Base-by-base conservation (phyloP, 495 filamentous ascomycete species). In the Copromyces sp. region DNA sequence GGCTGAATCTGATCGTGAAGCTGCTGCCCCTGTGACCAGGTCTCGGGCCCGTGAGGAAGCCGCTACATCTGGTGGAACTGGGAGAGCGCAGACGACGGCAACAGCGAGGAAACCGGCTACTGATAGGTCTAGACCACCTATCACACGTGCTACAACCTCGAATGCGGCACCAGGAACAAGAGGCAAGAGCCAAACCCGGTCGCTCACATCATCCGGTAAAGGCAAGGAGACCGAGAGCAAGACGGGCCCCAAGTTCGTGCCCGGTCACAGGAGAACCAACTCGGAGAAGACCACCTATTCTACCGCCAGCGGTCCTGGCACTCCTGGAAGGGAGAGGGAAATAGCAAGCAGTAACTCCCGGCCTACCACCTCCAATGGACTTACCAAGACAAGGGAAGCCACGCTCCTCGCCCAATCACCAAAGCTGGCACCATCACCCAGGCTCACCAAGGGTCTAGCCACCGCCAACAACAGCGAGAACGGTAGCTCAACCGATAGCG, bases 401-500 rank as follows among this genome's bases (percentile, higher is more conserved):
- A 6, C 29, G 35, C 53, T 65, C 12, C 53, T 65, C 29, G 24
- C 53, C 14, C 53, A 65, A 9, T 65, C 53, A 35, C 53, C 53
- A 29, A 65, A 65, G 53, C 32, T 65, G 5, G 53, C 53, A 35
- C 53, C 53, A 35, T 65, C 53, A 35, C 53, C 53, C 29, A 35
- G 53, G 53, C 6, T 65, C 24, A 37, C 53, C 53, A 65, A 37
- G 29, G 53, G 53, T 14, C 29, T 65, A 37, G 53, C 53, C 29
- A 65, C 77, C 32, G 44, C 47, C 29, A 68, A 68, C 42, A 69
- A 68, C 59, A 72, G 24, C 71, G 69, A 69, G 17, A 71, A 65
- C 39, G 44, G 44, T 35, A 73, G 9, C 73, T 29, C 75, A 29
- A 16, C 77, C 65, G 7, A 75, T 61, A 71, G 74, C 77, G 6